Conservation (phyloP, 2,329 filamentous ascomycete species). For the Cadophora sp. region DNA sequence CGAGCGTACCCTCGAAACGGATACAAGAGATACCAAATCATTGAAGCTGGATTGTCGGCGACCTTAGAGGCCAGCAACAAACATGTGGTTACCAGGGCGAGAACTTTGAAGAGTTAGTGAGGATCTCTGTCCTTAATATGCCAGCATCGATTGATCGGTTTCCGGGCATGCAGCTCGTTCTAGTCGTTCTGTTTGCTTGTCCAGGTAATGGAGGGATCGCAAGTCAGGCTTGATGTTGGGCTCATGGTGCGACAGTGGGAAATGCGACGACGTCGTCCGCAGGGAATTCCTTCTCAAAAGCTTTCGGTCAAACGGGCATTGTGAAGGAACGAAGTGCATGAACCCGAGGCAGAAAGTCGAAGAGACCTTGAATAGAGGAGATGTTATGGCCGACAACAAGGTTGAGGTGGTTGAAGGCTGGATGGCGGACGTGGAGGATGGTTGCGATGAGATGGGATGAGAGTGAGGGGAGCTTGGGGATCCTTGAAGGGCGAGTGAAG, state of each 20-base stretch:
- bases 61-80: constrained; percentile 31
- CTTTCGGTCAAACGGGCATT: not conserved
- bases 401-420: not conserved
- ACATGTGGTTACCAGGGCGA: constrained; percentile 27
- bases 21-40: constrained; percentile 83
- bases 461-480: not conserved
- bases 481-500: constrained; percentile 6
- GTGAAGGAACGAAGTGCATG: not conserved
- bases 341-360: not conserved
- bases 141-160: constrained; percentile 18
- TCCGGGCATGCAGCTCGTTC: not conserved
- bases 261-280: not conserved
- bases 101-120: constrained; percentile 33
- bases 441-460: not conserved
- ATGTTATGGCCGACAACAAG: not conserved
- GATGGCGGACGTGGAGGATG: not conserved
- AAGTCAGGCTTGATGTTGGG: constrained; percentile 11
- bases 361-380: not conserved
- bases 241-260: constrained; percentile 14
- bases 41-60: constrained; percentile 39
- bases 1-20: constrained; percentile 73
- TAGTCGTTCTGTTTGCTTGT: constrained; percentile 13
- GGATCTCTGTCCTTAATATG: constrained; percentile 11
- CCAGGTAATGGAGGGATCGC: constrained; percentile 12
- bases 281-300: not conserved